Evolutionary conservation across 23 red algal species (phyloP), one percentile per base, ranked within the genome.

Genomic region (Gracilaria domingensis): DNA sequence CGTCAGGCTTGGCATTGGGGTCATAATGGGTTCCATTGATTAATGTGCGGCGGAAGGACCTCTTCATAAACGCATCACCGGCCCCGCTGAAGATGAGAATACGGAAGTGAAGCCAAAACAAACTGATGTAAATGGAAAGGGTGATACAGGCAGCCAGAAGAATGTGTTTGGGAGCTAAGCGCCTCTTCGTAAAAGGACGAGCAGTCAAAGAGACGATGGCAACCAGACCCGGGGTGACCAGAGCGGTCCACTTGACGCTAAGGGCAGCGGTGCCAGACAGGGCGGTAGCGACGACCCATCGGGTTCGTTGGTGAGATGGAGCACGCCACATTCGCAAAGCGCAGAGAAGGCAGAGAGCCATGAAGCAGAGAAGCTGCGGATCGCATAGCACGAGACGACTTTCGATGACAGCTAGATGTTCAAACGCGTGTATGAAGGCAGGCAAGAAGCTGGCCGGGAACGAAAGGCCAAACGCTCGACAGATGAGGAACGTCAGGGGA

Each of bases 181-280:
- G 85, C 18, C 57, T 76, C 12, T 36, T 35, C 0, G 89, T 76
- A 48, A 81, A 82, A 35, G 87, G 66, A 59, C 56, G 56, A 35
- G 88, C 80, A 71, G 62, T 40, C 24, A 99, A 61, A 18, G 94
- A 96, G 61, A 96, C 82, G 25, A 95, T 59, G 1, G 88, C 97
- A 21, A 96, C 89, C 40, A 99, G 67, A 30, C 48, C 91, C 13
- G 97, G 97, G 35, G 94, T 93, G 44, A 83, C 94, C 1, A 96
- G 75, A 8, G 94, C 90, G 20, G 97, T 99, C 90, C 89, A 99
- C 71, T 99, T 99, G 26, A 96, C 91, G 35, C 90, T 87, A 54
- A 98, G 72, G 47, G 91, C 87, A 20, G 87, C 91, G 16, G 72
- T 89, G 42, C 92, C 86, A 8, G 86, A 62, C 32, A 93, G 17